phyloP scores from a whole-genome alignment of 768 basidiomycete species.

The Boletus subcaerulescens region DNA sequence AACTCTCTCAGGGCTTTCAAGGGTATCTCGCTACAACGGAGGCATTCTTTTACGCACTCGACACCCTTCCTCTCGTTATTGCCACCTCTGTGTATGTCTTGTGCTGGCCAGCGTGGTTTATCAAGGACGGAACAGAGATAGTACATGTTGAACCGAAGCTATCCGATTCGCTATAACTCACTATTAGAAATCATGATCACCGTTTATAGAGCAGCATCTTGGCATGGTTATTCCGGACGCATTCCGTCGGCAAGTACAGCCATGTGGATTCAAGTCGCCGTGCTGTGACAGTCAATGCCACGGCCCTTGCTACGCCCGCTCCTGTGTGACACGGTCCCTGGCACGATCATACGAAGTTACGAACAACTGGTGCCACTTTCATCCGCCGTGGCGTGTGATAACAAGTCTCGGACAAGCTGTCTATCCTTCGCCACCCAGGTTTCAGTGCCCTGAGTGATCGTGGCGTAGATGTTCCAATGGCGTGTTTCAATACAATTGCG shows the following conservation, averaged over 20 bases:
- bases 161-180: slow-evolving; percentile 16
- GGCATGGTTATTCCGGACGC: too few relatives aligned
- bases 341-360: too few relatives aligned
- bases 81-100: slow-evolving; percentile 53
- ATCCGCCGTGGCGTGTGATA: too few relatives aligned
- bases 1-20: slow-evolving; percentile 60
- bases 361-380: too few relatives aligned
- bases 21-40: slow-evolving; percentile 59
- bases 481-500: too few relatives aligned
- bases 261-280: background rate
- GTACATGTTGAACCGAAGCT: slow-evolving; percentile 16
- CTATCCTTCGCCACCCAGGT: too few relatives aligned
- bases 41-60: slow-evolving; percentile 61
- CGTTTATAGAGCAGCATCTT: too few relatives aligned
- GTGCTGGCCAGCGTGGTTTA: slow-evolving; percentile 67
- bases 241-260: background rate
- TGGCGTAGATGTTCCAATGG: too few relatives aligned
- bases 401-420: too few relatives aligned
- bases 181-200: background rate
- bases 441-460: too few relatives aligned
- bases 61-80: slow-evolving; percentile 63
- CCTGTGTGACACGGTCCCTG: too few relatives aligned
- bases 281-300: background rate
- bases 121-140: slow-evolving; percentile 13
- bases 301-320: background rate